A percentile compares a stretch with the other conserved stretches of the same genome.
These are phyloP conservation scores for Thozetella sp. DNA, from an alignment of 495 filamentous ascomycete genomes.

Conservation along the genomic window DNA sequence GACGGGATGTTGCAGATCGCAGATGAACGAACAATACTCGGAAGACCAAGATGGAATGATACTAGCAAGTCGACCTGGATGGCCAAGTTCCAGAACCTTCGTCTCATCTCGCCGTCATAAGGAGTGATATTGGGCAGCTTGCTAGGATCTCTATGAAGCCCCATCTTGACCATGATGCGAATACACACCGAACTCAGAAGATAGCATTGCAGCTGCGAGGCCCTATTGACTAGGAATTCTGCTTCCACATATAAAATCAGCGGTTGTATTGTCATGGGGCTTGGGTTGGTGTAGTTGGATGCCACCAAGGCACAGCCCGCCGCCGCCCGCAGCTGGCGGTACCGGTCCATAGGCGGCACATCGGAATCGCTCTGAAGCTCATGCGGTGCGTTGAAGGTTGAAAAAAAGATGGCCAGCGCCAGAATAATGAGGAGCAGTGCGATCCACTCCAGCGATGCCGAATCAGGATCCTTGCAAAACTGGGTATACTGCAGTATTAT, in stretches of 20 bases:
- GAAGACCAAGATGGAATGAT: slow-evolving; percentile 57
- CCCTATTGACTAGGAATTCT: slow-evolving; percentile 44
- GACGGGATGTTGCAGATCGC: no score
- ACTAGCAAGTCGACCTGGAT: slow-evolving; percentile 50
- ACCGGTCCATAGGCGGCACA: slow-evolving; percentile 31
- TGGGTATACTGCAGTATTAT: slow-evolving; percentile 38
- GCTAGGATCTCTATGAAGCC: slow-evolving; percentile 56
- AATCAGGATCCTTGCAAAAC: slow-evolving; percentile 45
- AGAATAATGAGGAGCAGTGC: slow-evolving; percentile 44
- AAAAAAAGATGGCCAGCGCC: slow-evolving; percentile 37
- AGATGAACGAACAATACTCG: no score
- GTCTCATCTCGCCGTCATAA: slow-evolving; percentile 58
- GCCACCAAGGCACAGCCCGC: slow-evolving; percentile 39
- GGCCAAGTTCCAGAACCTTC: slow-evolving; percentile 54
- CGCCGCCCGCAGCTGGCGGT: slow-evolving; percentile 33
- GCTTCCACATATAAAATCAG: slow-evolving; percentile 47
- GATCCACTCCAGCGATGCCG: slow-evolving; percentile 41
- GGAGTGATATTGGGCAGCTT: slow-evolving; percentile 48
- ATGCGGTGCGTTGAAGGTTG: slow-evolving; percentile 34
- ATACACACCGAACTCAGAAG: slow-evolving; percentile 46
- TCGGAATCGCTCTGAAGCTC: slow-evolving; percentile 32
- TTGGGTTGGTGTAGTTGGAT: slow-evolving; percentile 47
- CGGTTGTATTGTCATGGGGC: slow-evolving; percentile 46
- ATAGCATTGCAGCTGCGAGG: slow-evolving; percentile 47
- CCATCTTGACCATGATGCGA: slow-evolving; percentile 56